A percentile compares a stretch with the other conserved stretches of the same genome.
These are phyloP conservation scores for Blastocystis sp. DNA, from an alignment of 352 stramenopile genomes.

Conservation along the genomic window DNA sequence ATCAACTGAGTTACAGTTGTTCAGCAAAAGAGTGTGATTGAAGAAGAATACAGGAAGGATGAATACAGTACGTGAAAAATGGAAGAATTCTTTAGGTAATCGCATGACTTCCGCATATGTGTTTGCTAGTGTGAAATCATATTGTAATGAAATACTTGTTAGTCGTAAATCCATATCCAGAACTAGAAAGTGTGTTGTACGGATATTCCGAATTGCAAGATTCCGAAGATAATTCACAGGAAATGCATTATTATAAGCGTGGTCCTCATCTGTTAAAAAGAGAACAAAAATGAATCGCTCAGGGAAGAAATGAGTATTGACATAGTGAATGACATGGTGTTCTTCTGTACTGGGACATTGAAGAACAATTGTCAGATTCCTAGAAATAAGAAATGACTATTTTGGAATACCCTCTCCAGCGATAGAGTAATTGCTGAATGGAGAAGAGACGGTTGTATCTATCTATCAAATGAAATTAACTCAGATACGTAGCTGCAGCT, in stretches of 20 bases:
- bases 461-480: not conserved
- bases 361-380: not conserved
- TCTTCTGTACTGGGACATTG: conserved; percentile 30
- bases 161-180: conserved; percentile 59
- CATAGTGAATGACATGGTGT: not conserved
- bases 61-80: not conserved
- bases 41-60: conserved; percentile 57
- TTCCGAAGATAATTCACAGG: conserved; percentile 55
- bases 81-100: not conserved
- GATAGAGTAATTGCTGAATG: conserved; percentile 14
- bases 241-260: not conserved
- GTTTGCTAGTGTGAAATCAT: not conserved
- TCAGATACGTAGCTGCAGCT: not conserved
- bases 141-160: not conserved
- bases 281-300: conserved; percentile 2
- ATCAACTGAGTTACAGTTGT: conserved; percentile 15
- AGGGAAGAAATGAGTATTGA: conserved; percentile 29
- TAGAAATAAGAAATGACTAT: not conserved
- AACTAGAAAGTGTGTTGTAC: conserved; percentile 52
- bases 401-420: not conserved
- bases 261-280: not conserved
- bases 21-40: conserved; percentile 37
- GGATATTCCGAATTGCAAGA: conserved; percentile 53
- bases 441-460: conserved; percentile 47
- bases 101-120: conserved; percentile 19